These are phyloP conservation scores for Syzygium jambos DNA, from an alignment of 345 rosid genomes.

Conservation along the genomic window DNA sequence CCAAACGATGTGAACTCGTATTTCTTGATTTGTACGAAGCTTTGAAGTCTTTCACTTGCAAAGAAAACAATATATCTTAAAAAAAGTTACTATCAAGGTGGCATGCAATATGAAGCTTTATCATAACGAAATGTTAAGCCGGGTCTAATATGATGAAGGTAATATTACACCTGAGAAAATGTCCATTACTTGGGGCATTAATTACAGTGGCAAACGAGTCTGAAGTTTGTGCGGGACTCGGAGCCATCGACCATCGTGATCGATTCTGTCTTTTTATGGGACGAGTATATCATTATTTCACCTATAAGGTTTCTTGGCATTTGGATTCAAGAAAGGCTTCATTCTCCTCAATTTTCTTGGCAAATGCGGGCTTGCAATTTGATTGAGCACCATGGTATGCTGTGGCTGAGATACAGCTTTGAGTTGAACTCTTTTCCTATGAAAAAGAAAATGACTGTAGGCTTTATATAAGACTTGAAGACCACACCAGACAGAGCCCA, in stretches of 20 bases:
- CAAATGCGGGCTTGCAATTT: not conserved
- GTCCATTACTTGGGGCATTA: not conserved
- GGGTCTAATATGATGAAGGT: accelerated
- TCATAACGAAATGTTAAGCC: not conserved
- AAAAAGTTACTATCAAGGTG: not conserved
- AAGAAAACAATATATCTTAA: not conserved
- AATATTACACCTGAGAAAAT: not conserved
- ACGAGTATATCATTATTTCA: not conserved
- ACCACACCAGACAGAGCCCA: not conserved
- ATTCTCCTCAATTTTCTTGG: not conserved
- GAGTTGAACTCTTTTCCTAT: not conserved
- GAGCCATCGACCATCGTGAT: accelerated
- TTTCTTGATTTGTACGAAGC: not conserved
- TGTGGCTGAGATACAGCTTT: not conserved
- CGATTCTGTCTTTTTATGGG: not conserved
- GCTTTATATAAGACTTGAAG: not conserved
- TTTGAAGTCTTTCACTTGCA: not conserved
- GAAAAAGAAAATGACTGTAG: not conserved
- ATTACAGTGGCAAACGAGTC: not conserved
- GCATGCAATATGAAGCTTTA: not conserved
- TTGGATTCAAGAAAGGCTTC: not conserved
- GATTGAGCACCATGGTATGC: not conserved
- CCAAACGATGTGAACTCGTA: not conserved
- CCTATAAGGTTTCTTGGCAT: not conserved
- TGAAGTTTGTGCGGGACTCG: not conserved